Evolutionary conservation across 805 yeast genomes (phyloP).

Genomic region (Sungouiozyma ichnusensis): DNA sequence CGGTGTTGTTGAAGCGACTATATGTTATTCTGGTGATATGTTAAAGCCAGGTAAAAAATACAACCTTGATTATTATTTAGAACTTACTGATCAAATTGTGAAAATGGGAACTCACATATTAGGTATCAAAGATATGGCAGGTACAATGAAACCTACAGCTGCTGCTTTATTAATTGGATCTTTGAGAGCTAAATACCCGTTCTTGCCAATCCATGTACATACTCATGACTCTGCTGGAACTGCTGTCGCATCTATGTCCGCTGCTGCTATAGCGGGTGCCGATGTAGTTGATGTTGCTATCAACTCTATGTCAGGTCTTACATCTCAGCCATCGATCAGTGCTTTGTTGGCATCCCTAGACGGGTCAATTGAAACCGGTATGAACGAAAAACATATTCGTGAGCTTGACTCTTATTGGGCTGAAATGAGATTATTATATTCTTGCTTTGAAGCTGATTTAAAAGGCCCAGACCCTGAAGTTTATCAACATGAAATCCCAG

Average conservation of each 20-base stretch:
- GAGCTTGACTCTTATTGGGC: slow-evolving; percentile 96
- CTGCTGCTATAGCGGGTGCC: slow-evolving; percentile 92
- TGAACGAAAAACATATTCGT: slow-evolving; percentile 57
- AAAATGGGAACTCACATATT: slow-evolving; percentile 91
- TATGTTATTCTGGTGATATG: slow-evolving; percentile 99
- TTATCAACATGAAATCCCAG: slow-evolving; percentile 96
- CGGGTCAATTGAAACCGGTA: slow-evolving; percentile 69
- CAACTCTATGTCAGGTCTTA: slow-evolving; percentile 96
- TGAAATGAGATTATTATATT: slow-evolving; percentile 92
- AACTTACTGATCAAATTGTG: slow-evolving; percentile 73
- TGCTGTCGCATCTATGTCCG: slow-evolving; percentile 94
- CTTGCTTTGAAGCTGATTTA: slow-evolving; percentile 95
- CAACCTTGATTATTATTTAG: slow-evolving; percentile 80
- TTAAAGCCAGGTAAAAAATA: slow-evolving; percentile 90
- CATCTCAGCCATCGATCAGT: slow-evolving; percentile 94
- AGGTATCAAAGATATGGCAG: slow-evolving; percentile 99
- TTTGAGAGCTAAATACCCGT: slow-evolving; percentile 79
- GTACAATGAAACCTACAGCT: slow-evolving; percentile 93
- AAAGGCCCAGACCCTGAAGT: slow-evolving; percentile 99
- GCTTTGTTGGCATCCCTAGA: slow-evolving; percentile 89
- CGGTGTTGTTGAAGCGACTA: slow-evolving; percentile 97
- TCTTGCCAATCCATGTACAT: slow-evolving; percentile 95
- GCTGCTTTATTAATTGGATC: slow-evolving; percentile 72
- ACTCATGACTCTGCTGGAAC: slow-evolving; percentile 99
- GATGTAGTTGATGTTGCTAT: slow-evolving; percentile 97